Conservation (phyloP, 2,329 filamentous ascomycete species). For the Fusarium nurragi region DNA sequence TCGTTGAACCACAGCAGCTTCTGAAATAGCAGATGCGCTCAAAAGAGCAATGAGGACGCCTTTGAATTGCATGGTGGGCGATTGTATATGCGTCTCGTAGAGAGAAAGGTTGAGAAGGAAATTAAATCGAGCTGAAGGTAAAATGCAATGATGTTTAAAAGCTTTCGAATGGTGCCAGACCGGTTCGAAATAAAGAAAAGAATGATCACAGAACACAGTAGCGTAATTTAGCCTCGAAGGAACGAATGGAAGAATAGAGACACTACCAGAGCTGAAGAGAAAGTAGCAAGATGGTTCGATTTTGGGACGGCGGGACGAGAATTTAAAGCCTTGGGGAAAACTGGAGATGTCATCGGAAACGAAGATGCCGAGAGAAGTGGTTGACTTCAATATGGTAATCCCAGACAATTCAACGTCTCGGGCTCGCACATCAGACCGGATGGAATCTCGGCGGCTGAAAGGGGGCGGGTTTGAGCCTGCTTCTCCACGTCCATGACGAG, state of each 20-base stretch:
- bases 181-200: constrained; percentile 54
- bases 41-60: constrained; percentile 59
- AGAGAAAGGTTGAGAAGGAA: constrained; percentile 15
- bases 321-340: constrained; percentile 48
- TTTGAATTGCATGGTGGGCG: constrained; percentile 63
- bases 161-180: constrained; percentile 59
- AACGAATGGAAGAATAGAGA: constrained; percentile 60
- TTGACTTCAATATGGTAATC: constrained; percentile 44
- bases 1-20: constrained; percentile 57
- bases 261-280: constrained; percentile 60
- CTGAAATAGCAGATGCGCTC: constrained; percentile 57
- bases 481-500: constrained; percentile 21
- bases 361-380: constrained; percentile 53
- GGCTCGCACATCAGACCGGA: constrained; percentile 47
- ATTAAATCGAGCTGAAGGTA: constrained; percentile 17
- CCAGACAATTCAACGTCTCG: constrained; percentile 45
- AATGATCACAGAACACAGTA: constrained; percentile 57
- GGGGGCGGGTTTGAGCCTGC: constrained; percentile 35
- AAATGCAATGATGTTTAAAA: constrained; percentile 29
- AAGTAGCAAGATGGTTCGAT: constrained; percentile 49
- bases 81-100: constrained; percentile 35
- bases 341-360: constrained; percentile 44
- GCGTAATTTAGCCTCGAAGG: constrained; percentile 47
- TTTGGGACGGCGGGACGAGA: constrained; percentile 45
- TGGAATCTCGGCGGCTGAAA: constrained; percentile 42